Evolutionary conservation across 139 green algal genomes (phyloP).

Genomic region (Coelastrella sp.): DNA sequence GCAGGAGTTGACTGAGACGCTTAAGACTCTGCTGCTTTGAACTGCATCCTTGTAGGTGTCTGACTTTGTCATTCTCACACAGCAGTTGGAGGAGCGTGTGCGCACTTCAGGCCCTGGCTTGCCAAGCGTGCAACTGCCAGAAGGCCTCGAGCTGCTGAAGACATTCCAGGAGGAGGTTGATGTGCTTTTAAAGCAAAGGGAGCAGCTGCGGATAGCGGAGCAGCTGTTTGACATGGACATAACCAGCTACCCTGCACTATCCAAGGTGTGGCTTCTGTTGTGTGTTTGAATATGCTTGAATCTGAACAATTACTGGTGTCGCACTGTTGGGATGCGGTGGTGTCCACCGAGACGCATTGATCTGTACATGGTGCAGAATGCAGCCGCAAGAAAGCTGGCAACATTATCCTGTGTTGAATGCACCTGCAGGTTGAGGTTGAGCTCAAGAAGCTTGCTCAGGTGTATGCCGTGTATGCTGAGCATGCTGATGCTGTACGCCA

Average conservation of each 20-base stretch:
- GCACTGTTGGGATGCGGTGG: no score
- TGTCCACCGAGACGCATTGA: background rate
- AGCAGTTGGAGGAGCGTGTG: slow-evolving; percentile 62
- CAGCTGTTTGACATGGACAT: slow-evolving; percentile 90
- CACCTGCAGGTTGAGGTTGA: slow-evolving; percentile 67
- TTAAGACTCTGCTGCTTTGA: no score
- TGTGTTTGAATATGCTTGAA: background rate
- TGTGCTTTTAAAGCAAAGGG: slow-evolving; percentile 62
- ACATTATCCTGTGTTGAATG: slow-evolving; percentile 54
- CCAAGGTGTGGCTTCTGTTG: slow-evolving; percentile 50
- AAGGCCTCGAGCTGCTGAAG: slow-evolving; percentile 65
- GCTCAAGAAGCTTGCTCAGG: slow-evolving; percentile 76
- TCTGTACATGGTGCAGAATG: slow-evolving; percentile 19
- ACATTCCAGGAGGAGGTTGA: slow-evolving; percentile 62
- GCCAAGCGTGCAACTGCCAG: slow-evolving; percentile 60
- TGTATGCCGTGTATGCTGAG: slow-evolving; percentile 85
- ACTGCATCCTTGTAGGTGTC: slow-evolving; percentile 53
- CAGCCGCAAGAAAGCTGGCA: background rate
- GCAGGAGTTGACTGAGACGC: no score
- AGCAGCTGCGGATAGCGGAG: slow-evolving; percentile 86
- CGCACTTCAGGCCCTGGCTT: slow-evolving; percentile 57
- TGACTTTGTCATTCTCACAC: slow-evolving; percentile 60
- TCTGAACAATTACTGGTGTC: background rate
- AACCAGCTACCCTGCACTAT: slow-evolving; percentile 80
- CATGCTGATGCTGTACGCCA: slow-evolving; percentile 72